Percentiles rank a stretch among this genome's conserved stretches.
Conservation (phyloP, 1,284 basidiomycete genomes). For the Caloboletus inedulis region DNA sequence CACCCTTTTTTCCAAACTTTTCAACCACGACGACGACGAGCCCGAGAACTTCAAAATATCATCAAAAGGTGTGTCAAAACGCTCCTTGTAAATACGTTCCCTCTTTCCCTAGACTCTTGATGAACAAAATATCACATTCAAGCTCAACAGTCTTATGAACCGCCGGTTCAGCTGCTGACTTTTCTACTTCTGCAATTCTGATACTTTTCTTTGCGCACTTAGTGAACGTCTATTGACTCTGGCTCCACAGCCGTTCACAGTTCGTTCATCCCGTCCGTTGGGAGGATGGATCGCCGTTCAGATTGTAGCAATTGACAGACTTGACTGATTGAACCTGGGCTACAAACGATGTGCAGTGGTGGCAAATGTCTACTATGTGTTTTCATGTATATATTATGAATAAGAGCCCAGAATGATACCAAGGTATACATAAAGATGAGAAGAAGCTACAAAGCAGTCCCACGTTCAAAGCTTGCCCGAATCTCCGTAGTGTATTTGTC, state of each 20-base stretch:
- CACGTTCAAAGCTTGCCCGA: constrained; percentile 92
- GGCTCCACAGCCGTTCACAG: background rate
- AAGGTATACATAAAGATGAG: constrained; percentile 7
- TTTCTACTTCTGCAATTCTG: constrained; percentile 63
- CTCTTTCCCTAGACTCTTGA: constrained; percentile 31
- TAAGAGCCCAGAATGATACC: background rate
- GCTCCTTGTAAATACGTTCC: background rate
- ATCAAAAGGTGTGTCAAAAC: constrained; percentile 2
- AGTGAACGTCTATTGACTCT: background rate
- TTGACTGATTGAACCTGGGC: background rate
- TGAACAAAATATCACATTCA: constrained; percentile 65
- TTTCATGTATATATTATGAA: constrained; percentile 5
- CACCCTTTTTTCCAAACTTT: background rate
- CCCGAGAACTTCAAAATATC: background rate
- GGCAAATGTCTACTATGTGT: background rate
- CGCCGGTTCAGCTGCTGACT: constrained; percentile 48
- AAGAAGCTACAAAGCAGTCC: constrained; percentile 70
- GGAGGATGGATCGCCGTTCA: background rate
- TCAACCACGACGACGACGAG: background rate
- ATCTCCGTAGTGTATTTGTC: constrained; percentile 97
- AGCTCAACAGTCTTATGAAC: constrained; percentile 70
- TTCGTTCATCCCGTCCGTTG: background rate
- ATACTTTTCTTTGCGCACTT: constrained; percentile 24
- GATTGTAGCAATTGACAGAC: background rate
- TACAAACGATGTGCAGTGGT: background rate